These are phyloP conservation scores for Candida germanica DNA, from an alignment of 805 yeast species.

Conservation along the genomic window DNA sequence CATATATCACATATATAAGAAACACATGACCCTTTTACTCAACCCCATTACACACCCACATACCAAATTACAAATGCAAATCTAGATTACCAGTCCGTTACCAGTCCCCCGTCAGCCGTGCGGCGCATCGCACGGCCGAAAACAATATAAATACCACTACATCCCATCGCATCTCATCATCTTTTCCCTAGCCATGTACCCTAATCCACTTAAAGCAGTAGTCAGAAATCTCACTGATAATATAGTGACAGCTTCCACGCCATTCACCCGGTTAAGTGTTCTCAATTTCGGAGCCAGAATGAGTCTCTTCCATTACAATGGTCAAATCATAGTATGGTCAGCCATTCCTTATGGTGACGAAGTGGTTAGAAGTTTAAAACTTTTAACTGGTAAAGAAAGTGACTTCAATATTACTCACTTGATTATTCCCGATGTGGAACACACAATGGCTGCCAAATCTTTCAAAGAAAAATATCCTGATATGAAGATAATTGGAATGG, in stretches of 20 bases:
- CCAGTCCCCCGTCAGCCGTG: too few relatives aligned
- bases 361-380: constrained; percentile 37
- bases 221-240: constrained; percentile 31
- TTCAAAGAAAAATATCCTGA: constrained; percentile 50
- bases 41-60: too few relatives aligned
- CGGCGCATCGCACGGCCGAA: too few relatives aligned
- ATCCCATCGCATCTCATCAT: too few relatives aligned
- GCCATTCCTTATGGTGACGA: constrained; percentile 54
- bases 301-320: constrained; percentile 34
- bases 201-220: constrained; percentile 29
- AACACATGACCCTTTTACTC: too few relatives aligned
- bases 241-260: constrained; percentile 31
- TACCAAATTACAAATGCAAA: too few relatives aligned
- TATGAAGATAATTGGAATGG: constrained; percentile 54
- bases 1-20: too few relatives aligned
- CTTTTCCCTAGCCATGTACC: constrained; percentile 29
- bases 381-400: constrained; percentile 29
- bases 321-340: constrained; percentile 48
- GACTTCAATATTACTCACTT: constrained; percentile 44
- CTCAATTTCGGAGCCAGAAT: constrained; percentile 42
- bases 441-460: constrained; percentile 58
- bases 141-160: too few relatives aligned
- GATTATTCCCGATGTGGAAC: constrained; percentile 62
- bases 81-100: too few relatives aligned
- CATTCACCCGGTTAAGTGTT: constrained; percentile 29